Evolutionary conservation across 805 yeast species (phyloP), one percentile per base, ranked within the genome.

Genomic region (Novakomyces olei): DNA sequence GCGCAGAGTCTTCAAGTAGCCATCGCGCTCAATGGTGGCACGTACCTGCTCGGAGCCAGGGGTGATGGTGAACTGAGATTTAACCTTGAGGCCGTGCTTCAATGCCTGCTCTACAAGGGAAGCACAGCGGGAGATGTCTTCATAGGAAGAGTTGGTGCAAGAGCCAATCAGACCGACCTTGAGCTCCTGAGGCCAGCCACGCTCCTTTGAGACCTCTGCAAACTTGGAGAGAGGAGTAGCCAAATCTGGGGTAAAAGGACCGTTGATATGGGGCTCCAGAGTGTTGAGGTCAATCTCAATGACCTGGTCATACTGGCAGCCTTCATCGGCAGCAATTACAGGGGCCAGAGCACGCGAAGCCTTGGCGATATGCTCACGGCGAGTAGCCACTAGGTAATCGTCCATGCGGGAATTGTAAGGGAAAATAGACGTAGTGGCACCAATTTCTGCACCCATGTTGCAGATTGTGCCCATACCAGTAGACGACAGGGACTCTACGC

Each of bases 401-500:
- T 60, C 63, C 61, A 75, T 80, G 34, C 83, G 73, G 32, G 66
- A 69, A 47, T 75, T 81, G 67, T 72, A 85, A 40, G 98, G 98
- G 80, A 88, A 88, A 36, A 79, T 70, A 16, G 96, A 85, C 28
- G 98, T 88, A 25, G 98, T 88, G 28, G 98, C 98, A 57, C 98
- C 98, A 37, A 88, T 81, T 60, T 88, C 98, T 35, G 98, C 98
- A 53, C 98, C 98, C 98, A 88, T 88, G 58, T 88, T 88, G 67
- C 96, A 85, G 54, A 88, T 85, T 39, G 98, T 88, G 39, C 92
- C 98, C 98, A 88, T 88, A 61, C 98, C 98, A 23, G 98, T 88
- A 62, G 93, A 80, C 16, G 92, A 74, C 47, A 88, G 67, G 34
- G 75, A 61, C 39, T 72, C 62, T 29, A 81, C 92, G 60, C 98